Evolutionary conservation across 106 monocot genomes (phyloP).

Genomic region (Platanthera guangdongensis): DNA sequence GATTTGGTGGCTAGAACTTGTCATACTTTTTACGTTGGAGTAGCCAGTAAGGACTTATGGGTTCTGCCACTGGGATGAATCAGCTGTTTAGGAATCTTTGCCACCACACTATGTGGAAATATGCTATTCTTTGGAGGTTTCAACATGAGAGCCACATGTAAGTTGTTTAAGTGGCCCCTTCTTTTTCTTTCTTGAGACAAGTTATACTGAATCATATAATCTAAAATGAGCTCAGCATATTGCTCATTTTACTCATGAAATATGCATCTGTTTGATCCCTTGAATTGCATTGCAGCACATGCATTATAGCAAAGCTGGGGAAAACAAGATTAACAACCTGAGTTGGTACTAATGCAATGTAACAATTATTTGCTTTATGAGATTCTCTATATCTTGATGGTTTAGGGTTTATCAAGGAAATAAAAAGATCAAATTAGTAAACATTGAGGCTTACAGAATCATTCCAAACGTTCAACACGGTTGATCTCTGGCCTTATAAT

Average conservation of each 20-base stretch:
- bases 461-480: too few relatives aligned
- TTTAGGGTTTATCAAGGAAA: too few relatives aligned
- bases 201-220: neutral
- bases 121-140: constrained; percentile 72
- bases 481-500: too few relatives aligned
- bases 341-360: neutral
- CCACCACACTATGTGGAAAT: constrained; percentile 41
- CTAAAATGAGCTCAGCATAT: neutral
- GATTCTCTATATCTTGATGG: neutral
- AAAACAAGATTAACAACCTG: neutral
- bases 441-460: too few relatives aligned
- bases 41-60: constrained; percentile 20
- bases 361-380: neutral
- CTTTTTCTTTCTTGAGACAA: neutral
- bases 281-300: neutral
- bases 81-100: constrained; percentile 49
- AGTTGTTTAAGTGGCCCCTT: constrained; percentile 10
- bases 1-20: neutral
- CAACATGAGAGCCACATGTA: constrained; percentile 23
- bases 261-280: constrained; percentile 3
- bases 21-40: neutral
- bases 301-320: neutral
- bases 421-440: too few relatives aligned
- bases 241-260: neutral
- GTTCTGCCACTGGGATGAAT: constrained; percentile 16